A percentile compares a stretch with the other conserved stretches of the same genome.
These are phyloP conservation scores for Trichopus zeylanicus DNA, from an alignment of 116 monocot genomes.

Conservation along the genomic window DNA sequence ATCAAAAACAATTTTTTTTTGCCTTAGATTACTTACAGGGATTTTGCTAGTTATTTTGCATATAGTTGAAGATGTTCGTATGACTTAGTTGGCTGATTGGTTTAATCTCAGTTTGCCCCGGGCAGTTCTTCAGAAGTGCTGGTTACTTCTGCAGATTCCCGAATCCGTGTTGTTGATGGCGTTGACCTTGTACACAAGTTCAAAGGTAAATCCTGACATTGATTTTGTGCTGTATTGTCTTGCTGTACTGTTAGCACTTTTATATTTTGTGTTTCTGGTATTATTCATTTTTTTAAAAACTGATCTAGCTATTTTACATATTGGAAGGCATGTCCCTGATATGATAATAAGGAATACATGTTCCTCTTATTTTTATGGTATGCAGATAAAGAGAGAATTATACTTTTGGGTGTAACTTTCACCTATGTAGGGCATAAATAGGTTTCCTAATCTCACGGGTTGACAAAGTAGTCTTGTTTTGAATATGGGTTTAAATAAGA, in stretches of 20 bases:
- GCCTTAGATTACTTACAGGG: too few species aligned
- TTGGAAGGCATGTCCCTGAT: too few species aligned
- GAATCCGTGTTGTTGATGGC: constrained; percentile 69
- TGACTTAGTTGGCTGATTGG: constrained; percentile 38
- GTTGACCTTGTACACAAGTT: constrained; percentile 66
- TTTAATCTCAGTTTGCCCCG: constrained; percentile 58
- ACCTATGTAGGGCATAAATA: not conserved
- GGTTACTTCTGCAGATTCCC: constrained; percentile 84
- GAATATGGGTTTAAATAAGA: not conserved
- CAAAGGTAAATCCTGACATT: constrained; percentile 41
- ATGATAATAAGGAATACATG: not conserved
- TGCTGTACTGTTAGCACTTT: too few species aligned
- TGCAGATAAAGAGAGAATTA: not conserved
- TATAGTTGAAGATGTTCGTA: not conserved
- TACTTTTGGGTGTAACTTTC: not conserved
- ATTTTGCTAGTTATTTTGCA: too few species aligned
- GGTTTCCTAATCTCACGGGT: not conserved
- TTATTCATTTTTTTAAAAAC: too few species aligned
- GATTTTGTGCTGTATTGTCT: too few species aligned
- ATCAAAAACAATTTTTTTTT: not conserved
- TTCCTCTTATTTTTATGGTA: not conserved
- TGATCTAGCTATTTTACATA: too few species aligned
- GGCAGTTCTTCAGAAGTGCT: constrained; percentile 74
- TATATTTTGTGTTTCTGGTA: too few species aligned
- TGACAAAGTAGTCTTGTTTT: not conserved